Evolutionary conservation across 768 basidiomycete genomes (phyloP), one percentile per base, ranked within the genome.

Genomic region (Collybia nuda): DNA sequence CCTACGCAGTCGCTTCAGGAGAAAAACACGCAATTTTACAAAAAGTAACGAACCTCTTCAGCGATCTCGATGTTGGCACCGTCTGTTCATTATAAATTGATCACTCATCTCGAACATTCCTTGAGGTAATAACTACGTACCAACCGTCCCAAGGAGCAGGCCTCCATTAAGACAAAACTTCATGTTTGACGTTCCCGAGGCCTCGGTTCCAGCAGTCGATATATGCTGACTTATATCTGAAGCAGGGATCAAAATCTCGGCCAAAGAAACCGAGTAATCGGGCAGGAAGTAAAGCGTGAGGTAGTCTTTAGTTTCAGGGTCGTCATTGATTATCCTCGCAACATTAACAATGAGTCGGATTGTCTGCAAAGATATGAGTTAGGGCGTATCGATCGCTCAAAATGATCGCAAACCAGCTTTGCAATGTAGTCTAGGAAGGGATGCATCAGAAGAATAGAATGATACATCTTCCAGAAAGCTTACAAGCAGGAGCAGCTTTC

Each of bases 11-110:
- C 24, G 11, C 22, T 6, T 36, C 2, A 23, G 35, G 55, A 28
- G 24, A 23, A 11, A 32, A 14, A 14, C 14, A 6, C 32, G 17
- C 9, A 21, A 18, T 15, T 26, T 15, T 17, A 22, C 5, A 5
- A 42, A 48, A n/a, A 28, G 18, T 12, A 11, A 47, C 54, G 14
- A 38, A 65, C 73, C 66, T 97, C 94, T 62, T 98, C 93, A 3
- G 92, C 94, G 56, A 98, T 98, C 73, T 98, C 95, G 52, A 93
- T 93, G 61, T 93, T 95, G 17, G 96, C 96, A 48, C 96, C 96
- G 69, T 99, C 93, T 72, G 66, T 6, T 51, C 9, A 14, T 8
- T 19, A n/a, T 3, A 14, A 39, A 49, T 40, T 32, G 36, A 12
- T 18, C 28, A 44, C 26, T 26, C 19, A 18, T 26, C 28, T 24